Evolutionary conservation across 164 flowering plant genomes (phyloP).

Genomic region (Tinospora cordifolia): DNA sequence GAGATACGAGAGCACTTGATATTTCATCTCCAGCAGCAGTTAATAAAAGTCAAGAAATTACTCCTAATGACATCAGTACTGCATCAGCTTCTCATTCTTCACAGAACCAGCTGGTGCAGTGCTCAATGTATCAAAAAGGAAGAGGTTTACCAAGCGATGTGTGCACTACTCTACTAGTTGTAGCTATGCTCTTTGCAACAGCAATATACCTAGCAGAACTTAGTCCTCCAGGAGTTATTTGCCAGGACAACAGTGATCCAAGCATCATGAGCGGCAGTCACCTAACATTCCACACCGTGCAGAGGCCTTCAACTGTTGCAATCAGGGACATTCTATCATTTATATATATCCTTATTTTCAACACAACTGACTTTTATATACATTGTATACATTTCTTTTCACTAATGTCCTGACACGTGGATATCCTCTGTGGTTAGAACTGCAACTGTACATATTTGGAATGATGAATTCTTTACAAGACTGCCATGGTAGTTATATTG

Average conservation of each 20-base stretch:
- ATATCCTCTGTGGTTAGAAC: slow-evolving; percentile 12
- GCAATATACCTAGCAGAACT: slow-evolving; percentile 15
- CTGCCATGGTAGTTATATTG: not conserved
- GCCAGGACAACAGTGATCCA: not conserved
- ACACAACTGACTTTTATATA: slow-evolving; percentile 10
- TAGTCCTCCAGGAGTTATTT: slow-evolving; percentile 16
- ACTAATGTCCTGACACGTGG: slow-evolving; percentile 8
- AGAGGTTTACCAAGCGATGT: slow-evolving; percentile 14
- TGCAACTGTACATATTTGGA: not conserved
- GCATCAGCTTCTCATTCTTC: not conserved
- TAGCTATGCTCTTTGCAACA: slow-evolving; percentile 8
- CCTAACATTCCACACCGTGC: not conserved
- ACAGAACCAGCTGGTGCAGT: slow-evolving; percentile 2
- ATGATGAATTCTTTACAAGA: slow-evolving; percentile 1
- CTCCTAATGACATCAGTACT: not conserved
- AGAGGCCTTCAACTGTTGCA: slow-evolving; percentile 7
- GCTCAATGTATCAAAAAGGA: slow-evolving; percentile 13
- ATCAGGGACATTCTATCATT: not conserved
- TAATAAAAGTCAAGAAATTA: not conserved
- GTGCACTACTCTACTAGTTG: slow-evolving; percentile 5
- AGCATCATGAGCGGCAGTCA: too few species aligned
- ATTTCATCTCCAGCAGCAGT: not conserved
- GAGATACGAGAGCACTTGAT: slow-evolving; percentile 25
- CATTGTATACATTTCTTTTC: slow-evolving; percentile 8
- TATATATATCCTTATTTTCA: slow-evolving; percentile 1